Base-by-base conservation (phyloP, 257 asterid genomes). In the Rubia yunnanensis region DNA sequence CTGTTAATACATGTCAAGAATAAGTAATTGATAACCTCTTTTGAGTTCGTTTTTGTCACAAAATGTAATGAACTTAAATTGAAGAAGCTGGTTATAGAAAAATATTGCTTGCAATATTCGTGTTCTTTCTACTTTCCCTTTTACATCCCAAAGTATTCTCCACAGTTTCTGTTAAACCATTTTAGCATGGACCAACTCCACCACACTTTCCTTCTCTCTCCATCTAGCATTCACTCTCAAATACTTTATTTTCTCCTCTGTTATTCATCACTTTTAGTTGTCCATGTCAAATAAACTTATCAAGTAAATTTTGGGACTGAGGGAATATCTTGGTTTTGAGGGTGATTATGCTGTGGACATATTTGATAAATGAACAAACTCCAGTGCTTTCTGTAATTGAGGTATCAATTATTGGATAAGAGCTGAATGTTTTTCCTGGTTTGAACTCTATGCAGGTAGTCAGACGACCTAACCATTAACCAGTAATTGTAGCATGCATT, bases 391-490 rank as follows among this genome's bases (percentile, higher is more conserved):
- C 57, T 64, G 34, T 26, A 64, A 41, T 27, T 27, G 11, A 27
- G 27, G 26, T 27, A 63, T 41, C 6, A 27, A 34, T 27, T 44
- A 34, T 27, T 27, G 39, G 57, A 44, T 30, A 22, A 7, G 41
- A 36, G 39, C 55, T 14, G 18, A 24, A 41, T 24, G 44, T 27
- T 44, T 46, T 26, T 8, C 15, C 27, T 26, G 17, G n/a, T 41
- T 63, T 24, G 10, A 36, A 24, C 55, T 63, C 26, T 23, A 44
- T 86, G 88, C 74, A 63, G 74, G 69, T 62, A 61, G 46, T 18
- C 23, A 18, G 34, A 57, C 26, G 64, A 49, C 34, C n/a, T 7
- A n/a, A 48, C 31, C 14, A 63, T 5, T 14, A 23, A 39, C 50
- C n/a, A 23, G 13, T 52, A 35, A 4, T 44, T 3, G 54, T 7